These are phyloP conservation scores for Mycena rebaudengoi DNA, from an alignment of 768 basidiomycete genomes.

Conservation along the genomic window DNA sequence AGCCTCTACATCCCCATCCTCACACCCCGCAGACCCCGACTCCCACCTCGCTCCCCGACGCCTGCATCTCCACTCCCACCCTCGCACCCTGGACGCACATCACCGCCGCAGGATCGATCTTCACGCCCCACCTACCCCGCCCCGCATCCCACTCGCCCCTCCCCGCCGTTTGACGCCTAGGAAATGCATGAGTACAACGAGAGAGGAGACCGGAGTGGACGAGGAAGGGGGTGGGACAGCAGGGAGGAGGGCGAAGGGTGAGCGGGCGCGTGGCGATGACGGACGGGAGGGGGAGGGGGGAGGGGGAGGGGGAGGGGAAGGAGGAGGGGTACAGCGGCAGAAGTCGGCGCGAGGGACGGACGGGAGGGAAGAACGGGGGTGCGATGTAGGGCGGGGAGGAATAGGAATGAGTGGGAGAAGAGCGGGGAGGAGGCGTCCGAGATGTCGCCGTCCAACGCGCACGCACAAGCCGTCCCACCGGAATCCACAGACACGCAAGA, in stretches of 20 bases:
- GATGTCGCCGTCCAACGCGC: neutral
- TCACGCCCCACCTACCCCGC: neutral
- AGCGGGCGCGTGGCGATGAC: neutral
- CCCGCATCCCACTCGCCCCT: neutral
- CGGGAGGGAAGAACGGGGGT: neutral
- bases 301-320: neutral
- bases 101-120: neutral
- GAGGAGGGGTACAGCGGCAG: neutral
- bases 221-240: neutral
- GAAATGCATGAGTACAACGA: neutral
- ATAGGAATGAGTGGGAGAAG: neutral
- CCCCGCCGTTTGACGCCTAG: neutral
- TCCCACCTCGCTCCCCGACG: neutral
- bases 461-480: neutral
- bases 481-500: neutral
- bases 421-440: neutral
- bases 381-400: neutral
- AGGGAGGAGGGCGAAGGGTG: neutral
- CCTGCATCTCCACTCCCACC: neutral
- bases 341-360: neutral
- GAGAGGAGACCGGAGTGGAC: neutral
- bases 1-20: no score
- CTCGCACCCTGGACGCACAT: neutral
- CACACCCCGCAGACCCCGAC: no score
- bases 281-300: neutral